Percentiles rank a stretch among this genome's conserved stretches.
These are phyloP conservation scores for Aureobasidium sp. DNA, from an alignment of 2,329 filamentous ascomycete genomes.

Conservation along the genomic window DNA sequence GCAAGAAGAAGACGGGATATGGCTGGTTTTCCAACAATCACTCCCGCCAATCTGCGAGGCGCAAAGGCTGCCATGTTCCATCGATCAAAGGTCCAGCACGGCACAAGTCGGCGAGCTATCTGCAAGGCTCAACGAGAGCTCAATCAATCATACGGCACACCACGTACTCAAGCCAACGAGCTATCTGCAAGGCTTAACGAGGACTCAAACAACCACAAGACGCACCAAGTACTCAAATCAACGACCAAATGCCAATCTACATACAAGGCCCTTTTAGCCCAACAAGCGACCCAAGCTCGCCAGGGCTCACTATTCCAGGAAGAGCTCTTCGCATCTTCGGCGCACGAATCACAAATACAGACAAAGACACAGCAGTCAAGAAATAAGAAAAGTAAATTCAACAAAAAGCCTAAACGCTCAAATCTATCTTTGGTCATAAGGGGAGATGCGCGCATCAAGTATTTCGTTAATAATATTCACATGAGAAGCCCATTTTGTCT, in stretches of 20 bases:
- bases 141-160: not conserved
- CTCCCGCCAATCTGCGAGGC: not conserved
- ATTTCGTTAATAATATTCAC: slow-evolving; percentile 8
- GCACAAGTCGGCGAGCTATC: not conserved
- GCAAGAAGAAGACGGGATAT: not conserved
- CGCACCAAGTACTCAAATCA: not conserved
- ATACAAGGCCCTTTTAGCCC: not conserved
- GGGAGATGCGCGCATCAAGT: not conserved
- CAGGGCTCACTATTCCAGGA: not conserved
- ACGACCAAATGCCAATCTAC: not conserved
- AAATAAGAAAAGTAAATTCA: not conserved
- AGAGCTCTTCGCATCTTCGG: not conserved
- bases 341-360: not conserved
- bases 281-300: not conserved
- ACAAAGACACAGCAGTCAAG: not conserved
- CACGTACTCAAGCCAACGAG: not conserved
- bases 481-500: not conserved
- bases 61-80: not conserved
- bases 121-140: not conserved
- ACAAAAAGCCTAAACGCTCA: not conserved
- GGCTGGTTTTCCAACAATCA: not conserved
- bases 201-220: not conserved
- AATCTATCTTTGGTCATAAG: slow-evolving; percentile 5
- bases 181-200: not conserved
- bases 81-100: not conserved